A percentile compares a stretch with the other conserved stretches of the same genome.
These are phyloP conservation scores for Aureobasidium leucospermi DNA, from an alignment of 2,329 filamentous ascomycete species.

Conservation along the genomic window DNA sequence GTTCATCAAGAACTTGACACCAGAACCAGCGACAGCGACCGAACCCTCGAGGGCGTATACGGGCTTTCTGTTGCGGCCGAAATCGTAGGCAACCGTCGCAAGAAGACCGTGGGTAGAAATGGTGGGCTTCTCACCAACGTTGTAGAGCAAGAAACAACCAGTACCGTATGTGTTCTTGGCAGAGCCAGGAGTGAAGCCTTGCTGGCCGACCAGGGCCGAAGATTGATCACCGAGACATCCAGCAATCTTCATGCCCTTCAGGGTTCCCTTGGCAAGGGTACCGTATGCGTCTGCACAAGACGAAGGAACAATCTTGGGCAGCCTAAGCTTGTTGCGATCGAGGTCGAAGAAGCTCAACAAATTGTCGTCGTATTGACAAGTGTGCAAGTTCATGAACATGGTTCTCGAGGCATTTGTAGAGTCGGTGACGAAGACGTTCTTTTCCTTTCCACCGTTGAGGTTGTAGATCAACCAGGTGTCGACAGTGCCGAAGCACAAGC, in stretches of 20 bases:
- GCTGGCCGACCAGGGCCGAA: conserved; percentile 72
- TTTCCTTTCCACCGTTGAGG: conserved; percentile 63
- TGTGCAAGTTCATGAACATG: conserved; percentile 86
- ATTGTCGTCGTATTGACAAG: conserved; percentile 69
- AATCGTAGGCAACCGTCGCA: conserved; percentile 77
- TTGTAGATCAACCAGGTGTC: conserved; percentile 81
- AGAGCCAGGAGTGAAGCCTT: conserved; percentile 68
- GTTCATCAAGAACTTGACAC: conserved; percentile 66
- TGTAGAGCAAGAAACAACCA: conserved; percentile 78
- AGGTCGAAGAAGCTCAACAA: conserved; percentile 74
- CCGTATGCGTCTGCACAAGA: conserved; percentile 68
- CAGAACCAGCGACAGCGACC: conserved; percentile 73
- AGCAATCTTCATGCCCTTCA: conserved; percentile 64
- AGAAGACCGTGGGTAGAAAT: conserved; percentile 72
- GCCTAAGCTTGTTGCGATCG: conserved; percentile 58
- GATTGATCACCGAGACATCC: conserved; percentile 74
- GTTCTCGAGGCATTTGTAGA: conserved; percentile 82
- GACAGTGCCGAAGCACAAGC: conserved; percentile 76
- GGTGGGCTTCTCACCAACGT: conserved; percentile 73
- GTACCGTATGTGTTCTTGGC: conserved; percentile 87
- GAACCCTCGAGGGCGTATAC: conserved; percentile 80
- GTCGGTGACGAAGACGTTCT: conserved; percentile 69
- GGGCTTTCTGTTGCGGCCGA: conserved; percentile 54
- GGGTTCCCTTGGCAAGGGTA: conserved; percentile 50
- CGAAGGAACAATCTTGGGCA: conserved; percentile 75